A percentile compares a stretch with the other conserved stretches of the same genome.
Conservation (phyloP, 345 rosid genomes). For the Eucalyptus sideroxylon region DNA sequence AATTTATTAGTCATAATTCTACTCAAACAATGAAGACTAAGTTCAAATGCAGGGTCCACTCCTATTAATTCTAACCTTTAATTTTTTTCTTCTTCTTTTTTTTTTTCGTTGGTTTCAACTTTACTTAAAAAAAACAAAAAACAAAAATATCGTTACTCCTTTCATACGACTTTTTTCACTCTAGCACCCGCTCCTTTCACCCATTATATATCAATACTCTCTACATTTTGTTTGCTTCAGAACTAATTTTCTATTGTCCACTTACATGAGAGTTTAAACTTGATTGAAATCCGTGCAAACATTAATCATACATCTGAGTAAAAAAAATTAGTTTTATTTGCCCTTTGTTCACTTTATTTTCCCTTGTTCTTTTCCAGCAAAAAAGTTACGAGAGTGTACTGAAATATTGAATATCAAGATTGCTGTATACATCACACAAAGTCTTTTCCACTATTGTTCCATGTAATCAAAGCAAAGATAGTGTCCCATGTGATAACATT, state of each 20-base stretch:
- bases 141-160: background rate
- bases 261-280: background rate
- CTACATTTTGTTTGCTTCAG: background rate
- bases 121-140: background rate
- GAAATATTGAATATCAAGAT: background rate
- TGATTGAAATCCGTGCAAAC: background rate
- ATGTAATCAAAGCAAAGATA: background rate
- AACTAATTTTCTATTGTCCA: background rate
- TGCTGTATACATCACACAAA: background rate
- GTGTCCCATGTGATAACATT: background rate
- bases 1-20: background rate
- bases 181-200: background rate
- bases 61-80: background rate
- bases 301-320: background rate
- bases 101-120: background rate
- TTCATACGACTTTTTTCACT: background rate
- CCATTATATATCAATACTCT: background rate
- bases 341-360: background rate
- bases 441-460: background rate
- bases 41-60: background rate
- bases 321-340: background rate
- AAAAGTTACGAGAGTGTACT: background rate
- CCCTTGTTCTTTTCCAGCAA: background rate
- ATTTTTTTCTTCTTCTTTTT: accelerated
- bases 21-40: background rate